Conservation (phyloP, 805 yeast genomes). For the Candida succiphila region DNA sequence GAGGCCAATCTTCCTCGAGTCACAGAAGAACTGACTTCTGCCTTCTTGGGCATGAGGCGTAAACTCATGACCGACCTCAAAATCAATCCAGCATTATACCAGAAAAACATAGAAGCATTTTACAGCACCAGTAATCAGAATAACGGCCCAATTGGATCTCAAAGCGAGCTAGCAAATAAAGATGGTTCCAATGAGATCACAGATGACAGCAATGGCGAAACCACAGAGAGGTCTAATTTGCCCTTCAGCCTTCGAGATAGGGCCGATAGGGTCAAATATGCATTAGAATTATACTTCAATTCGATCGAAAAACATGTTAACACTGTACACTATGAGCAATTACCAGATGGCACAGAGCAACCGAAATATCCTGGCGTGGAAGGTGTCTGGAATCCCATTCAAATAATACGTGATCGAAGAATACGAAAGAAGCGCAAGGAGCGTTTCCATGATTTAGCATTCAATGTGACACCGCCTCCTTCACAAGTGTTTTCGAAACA, state of each 20-base stretch:
- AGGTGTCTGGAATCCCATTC: slow-evolving; percentile 73
- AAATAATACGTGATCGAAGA: slow-evolving; percentile 65
- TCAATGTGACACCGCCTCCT: slow-evolving; percentile 48
- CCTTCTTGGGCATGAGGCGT: slow-evolving; percentile 19
- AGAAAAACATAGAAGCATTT: slow-evolving; percentile 4
- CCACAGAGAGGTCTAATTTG: slow-evolving; percentile 2
- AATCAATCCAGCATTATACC: slow-evolving; percentile 22
- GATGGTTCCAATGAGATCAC: neutral
- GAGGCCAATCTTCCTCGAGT: neutral
- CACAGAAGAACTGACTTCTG: neutral
- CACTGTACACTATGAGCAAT: slow-evolving; percentile 14
- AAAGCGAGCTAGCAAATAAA: neutral
- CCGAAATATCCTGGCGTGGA: slow-evolving; percentile 40
- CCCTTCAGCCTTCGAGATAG: slow-evolving; percentile 31
- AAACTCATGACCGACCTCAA: slow-evolving; percentile 32
- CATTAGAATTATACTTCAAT: slow-evolving; percentile 39
- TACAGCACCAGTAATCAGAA: neutral
- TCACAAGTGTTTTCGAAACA: slow-evolving; percentile 50
- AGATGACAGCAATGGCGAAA: neutral
- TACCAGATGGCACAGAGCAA: slow-evolving; percentile 1
- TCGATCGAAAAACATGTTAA: slow-evolving; percentile 33
- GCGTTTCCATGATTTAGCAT: slow-evolving; percentile 31
- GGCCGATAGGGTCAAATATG: slow-evolving; percentile 38
- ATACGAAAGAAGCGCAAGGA: slow-evolving; percentile 43
- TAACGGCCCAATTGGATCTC: neutral